Evolutionary conservation across 2,329 filamentous ascomycete genomes (phyloP).

Genomic region (Paecilomyces dactylethromorphus): DNA sequence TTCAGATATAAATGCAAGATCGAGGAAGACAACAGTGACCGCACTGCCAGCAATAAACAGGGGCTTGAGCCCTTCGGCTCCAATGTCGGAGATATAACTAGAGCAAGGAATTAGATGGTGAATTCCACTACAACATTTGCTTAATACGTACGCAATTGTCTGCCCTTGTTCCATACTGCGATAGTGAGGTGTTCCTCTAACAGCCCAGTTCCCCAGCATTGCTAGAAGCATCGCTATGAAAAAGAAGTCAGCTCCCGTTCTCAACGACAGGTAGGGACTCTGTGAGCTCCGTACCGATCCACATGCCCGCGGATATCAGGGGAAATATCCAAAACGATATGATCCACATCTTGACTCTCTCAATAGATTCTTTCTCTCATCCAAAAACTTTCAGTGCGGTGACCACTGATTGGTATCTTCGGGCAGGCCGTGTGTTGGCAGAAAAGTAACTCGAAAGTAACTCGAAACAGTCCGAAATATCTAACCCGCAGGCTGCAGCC

Average conservation of each 20-base stretch:
- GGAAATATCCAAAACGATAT: slow-evolving; percentile 50
- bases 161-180: slow-evolving; percentile 46
- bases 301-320: slow-evolving; percentile 51
- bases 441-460: too few relatives aligned
- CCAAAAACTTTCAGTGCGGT: too few relatives aligned
- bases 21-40: slow-evolving; percentile 69
- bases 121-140: neutral
- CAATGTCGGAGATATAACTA: slow-evolving; percentile 49
- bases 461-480: too few relatives aligned
- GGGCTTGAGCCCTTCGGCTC: slow-evolving; percentile 52
- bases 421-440: too few relatives aligned
- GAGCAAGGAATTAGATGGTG: slow-evolving; percentile 1
- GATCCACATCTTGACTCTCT: slow-evolving; percentile 32
- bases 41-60: slow-evolving; percentile 56
- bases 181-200: slow-evolving; percentile 47
- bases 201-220: slow-evolving; percentile 53
- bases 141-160: slow-evolving; percentile 44
- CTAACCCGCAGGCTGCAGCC: too few relatives aligned
- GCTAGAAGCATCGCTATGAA: slow-evolving; percentile 50
- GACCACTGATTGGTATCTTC: too few relatives aligned
- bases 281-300: slow-evolving; percentile 37
- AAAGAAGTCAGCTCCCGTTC: neutral
- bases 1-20: slow-evolving; percentile 73
- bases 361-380: neutral
- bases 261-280: too few relatives aligned